Percentiles rank a stretch among this genome's conserved stretches.
phyloP scores from a whole-genome alignment of 768 basidiomycete genomes.

The Phlegmacium glaucopus region DNA sequence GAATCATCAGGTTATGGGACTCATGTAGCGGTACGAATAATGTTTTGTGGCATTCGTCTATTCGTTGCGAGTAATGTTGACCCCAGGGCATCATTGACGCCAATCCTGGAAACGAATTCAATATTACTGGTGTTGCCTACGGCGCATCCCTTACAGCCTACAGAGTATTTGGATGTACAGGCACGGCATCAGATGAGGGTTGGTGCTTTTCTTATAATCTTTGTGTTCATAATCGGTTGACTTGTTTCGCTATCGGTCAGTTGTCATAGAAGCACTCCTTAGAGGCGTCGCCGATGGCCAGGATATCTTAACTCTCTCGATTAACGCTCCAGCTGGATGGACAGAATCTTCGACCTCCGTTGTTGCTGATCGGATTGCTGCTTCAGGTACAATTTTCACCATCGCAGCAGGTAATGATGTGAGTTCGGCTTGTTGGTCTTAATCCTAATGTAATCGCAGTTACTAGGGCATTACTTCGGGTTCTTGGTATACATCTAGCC shows the following conservation, averaged over 20 bases:
- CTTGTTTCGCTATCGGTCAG: constrained; percentile 9
- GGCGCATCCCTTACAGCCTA: constrained; percentile 52
- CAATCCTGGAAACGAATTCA: constrained; percentile 55
- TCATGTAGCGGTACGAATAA: constrained; percentile 37
- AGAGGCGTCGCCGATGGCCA: constrained; percentile 48
- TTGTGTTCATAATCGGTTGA: too few species aligned
- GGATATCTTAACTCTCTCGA: constrained; percentile 62
- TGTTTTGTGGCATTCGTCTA: background rate
- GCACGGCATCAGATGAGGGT: constrained; percentile 51
- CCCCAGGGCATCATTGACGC: constrained; percentile 57
- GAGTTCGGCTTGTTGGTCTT: constrained; percentile 2
- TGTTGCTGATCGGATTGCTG: constrained; percentile 55
- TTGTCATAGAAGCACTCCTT: constrained; percentile 47
- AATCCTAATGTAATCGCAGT: background rate
- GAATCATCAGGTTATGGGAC: constrained; percentile 41
- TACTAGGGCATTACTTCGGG: constrained; percentile 51
- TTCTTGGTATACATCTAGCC: constrained; percentile 55
- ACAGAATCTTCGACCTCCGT: constrained; percentile 51
- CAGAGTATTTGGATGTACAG: constrained; percentile 60
- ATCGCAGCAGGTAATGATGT: constrained; percentile 59
- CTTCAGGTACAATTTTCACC: constrained; percentile 55
- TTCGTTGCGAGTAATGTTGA: background rate
- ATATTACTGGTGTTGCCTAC: constrained; percentile 69
- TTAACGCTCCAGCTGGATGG: constrained; percentile 65
- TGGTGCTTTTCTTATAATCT: constrained; percentile 8